Evolutionary conservation across 1,139 yeast genomes (phyloP), one percentile per base, ranked within the genome.

Genomic region (Suhomyces atakaporum): DNA sequence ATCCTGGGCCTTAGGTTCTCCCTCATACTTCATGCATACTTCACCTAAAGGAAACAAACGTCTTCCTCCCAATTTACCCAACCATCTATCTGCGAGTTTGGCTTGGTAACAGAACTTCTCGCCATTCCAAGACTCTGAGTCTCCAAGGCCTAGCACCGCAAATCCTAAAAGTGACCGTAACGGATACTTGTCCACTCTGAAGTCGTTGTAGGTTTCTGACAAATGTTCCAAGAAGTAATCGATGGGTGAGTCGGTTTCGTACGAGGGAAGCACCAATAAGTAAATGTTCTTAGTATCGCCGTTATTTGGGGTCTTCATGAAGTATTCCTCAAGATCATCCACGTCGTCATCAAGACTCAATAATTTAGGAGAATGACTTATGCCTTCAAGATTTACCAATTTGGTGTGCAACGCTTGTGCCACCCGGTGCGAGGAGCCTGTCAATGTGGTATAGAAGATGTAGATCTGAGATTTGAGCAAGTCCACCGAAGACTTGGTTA

Each of bases 221-320:
- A 89, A 68, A 35, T 86, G 82, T 53, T 87, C 95, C 40, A 89
- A 66, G 58, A 88, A 88, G 55, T 81, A 89, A 59, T 89, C 97
- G 31, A 90, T 73, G 8, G 97, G 96, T 2, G 95, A 85, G 59
- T 89, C 97, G 0, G 90, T 85, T 50, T 88, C 97, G 56, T 89
- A 89, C 0, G 96, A 87, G 2, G 97, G 97, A 19, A 89, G 68
- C 11, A 89, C 87, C 45, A 89, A 51, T 16, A 90, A 56, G 52
- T 87, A 89, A n/a, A 86, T 63, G 29, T 78, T 69, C 37, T 68
- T 65, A 9, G 51, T 45, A 20, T 47, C 51, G 6, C 62, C 63
- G 19, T 60, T 53, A 6, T 56, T 48, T 6, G 88, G 86, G 10
- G 83, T 79, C 31, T 78, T 72, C 31, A 86, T 69, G 59, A 89